phyloP scores from a whole-genome alignment of 345 rosid genomes.

The Gossypium thurberi region DNA sequence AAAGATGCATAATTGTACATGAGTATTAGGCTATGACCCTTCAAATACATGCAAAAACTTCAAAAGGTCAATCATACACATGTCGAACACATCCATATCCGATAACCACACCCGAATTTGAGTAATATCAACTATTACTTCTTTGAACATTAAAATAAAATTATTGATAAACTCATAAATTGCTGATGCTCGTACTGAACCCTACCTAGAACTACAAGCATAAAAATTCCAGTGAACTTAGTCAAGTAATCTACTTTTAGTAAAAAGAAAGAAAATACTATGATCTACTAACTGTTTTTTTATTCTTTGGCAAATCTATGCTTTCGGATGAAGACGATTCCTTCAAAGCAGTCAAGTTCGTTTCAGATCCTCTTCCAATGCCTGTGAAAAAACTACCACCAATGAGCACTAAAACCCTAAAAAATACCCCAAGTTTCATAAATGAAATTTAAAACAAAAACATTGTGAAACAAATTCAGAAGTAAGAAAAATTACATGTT shows the following conservation, averaged over 20 bases:
- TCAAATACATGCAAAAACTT: not conserved
- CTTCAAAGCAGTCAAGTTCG: constrained; percentile 27
- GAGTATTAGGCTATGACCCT: not conserved
- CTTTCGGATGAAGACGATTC: constrained; percentile 40
- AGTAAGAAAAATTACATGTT: constrained; percentile 32
- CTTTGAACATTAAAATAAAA: not conserved
- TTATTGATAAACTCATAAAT: not conserved
- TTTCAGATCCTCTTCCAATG: constrained; percentile 30
- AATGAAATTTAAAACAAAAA: not conserved
- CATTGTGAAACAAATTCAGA: constrained; percentile 1
- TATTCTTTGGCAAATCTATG: constrained; percentile 39
- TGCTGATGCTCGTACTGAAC: not conserved
- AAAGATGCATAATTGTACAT: not conserved
- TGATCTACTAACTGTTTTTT: constrained; percentile 47
- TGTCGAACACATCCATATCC: not conserved
- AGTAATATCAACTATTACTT: not conserved
- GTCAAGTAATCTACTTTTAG: not conserved
- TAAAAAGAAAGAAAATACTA: not conserved
- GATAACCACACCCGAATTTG: not conserved
- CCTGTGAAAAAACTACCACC: constrained; percentile 28
- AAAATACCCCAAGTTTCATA: not conserved
- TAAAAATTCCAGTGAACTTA: not conserved
- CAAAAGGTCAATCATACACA: not conserved
- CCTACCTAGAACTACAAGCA: not conserved
- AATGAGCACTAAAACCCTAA: not conserved